Base-by-base conservation (phyloP, 805 yeast genomes). In the Priceomyces medius region DNA sequence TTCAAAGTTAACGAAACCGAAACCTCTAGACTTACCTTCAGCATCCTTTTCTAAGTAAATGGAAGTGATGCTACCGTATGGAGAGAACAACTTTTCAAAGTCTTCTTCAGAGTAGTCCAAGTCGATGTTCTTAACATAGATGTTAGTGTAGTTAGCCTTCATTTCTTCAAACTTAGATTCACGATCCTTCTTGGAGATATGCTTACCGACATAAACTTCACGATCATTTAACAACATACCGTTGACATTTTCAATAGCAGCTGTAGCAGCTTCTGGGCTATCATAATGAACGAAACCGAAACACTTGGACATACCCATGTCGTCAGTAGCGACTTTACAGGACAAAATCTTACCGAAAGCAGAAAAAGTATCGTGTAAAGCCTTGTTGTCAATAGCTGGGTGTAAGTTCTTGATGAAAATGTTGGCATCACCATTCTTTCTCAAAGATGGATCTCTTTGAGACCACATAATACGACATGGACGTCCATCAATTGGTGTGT, bases 381-480 rank as follows among this genome's bases (percentile, higher is more conserved):
- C 95, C 81, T 91, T 91, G 88, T 93, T 91, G 76, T 93, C 99
- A 61, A 93, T 93, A 61, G 88, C 96, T 47, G 96, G 95, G 71
- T 91, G 97, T 73, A 93, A 82, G 81, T 93, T 93, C 83, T 93
- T 93, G 77, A 93, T 91, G 81, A 85, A 93, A 54, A 93, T 83
- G 80, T 93, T 93, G 63, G 97, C 97, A 51, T 88, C 85, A 68
- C 97, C 97, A 63, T 83, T 83, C 79, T 84, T 88, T 80, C 99
- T 87, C 60, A 83, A 69, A 48, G 96, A 79, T 52, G 99, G 98
- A 68, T 93, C 98, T 75, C 98, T 88, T 78, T 93, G 98, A 55
- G 97, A 89, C 97, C 98, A 89, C 98, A 93, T 93, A 76, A 93
- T 91, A 73, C 99, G 88, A 76, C 97, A 89, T 60, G 97, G 89